Evolutionary conservation across 495 filamentous ascomycete species (phyloP), one percentile per base, ranked within the genome.

Genomic region (Penicillium egyptiacum): DNA sequence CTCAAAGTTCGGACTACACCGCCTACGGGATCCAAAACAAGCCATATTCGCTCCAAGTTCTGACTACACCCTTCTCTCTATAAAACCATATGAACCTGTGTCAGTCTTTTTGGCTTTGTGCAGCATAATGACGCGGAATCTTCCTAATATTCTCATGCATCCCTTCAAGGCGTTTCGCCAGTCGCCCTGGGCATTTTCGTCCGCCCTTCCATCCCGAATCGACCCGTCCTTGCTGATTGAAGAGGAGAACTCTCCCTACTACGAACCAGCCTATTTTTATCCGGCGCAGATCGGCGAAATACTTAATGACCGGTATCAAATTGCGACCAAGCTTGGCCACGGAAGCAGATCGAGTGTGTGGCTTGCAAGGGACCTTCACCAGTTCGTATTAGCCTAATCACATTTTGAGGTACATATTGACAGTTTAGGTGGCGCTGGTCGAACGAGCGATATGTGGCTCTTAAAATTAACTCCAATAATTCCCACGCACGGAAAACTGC

Each of bases 281-380:
- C 73, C 74, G 2, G 67, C 58, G 16, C 60, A 58, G 20, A 28
- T 73, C 19, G 74, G 73, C 9, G 71, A 75, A 12, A 53, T 76
- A 8, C 57, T 77, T 12, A 62, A 70, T 41, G 51, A 64, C 43
- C 57, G 68, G 40, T 79, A 76, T 57, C 69, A 75, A 60, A 58
- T 74, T 47, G 50, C 69, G 16, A 62, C 68, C 10, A 79, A 76
- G 54, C 60, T 79, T 58, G 75, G 73, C 40, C 71, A 70, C 51
- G 71, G 74, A 19, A 64, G 50, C 8, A 57, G 62, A 55, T 75
- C 71, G 26, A 74, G 67, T 35, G 60, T 73, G n/a, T 75, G 72
- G 74, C 64, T 77, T 49, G 70, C 74, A 25, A 44, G 62, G 54
- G 70, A 73, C 53, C 61, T 73, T 40, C 45, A 65, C 42, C 57